Evolutionary conservation across 495 filamentous ascomycete species (phyloP).

Genomic region (Trichoderma asperelloides): DNA sequence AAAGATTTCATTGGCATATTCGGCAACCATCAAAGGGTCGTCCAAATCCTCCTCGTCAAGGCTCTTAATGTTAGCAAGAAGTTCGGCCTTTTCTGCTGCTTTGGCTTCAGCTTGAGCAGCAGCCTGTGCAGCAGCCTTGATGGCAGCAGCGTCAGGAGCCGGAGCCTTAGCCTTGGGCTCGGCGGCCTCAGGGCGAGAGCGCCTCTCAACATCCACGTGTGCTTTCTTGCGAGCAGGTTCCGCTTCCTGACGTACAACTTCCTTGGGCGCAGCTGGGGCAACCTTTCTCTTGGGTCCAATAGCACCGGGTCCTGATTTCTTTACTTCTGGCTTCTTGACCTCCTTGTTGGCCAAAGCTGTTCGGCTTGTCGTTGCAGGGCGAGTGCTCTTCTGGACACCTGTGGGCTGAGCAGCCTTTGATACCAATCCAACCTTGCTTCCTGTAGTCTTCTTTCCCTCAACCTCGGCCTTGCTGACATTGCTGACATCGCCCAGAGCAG

Average conservation of each 20-base stretch:
- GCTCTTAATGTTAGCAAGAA: constrained; percentile 40
- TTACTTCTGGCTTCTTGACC: constrained; percentile 61
- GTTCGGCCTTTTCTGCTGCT: constrained; percentile 13
- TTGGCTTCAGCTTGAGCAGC: constrained; percentile 19
- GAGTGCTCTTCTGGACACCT: constrained; percentile 60
- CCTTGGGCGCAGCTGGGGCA: constrained; percentile 45
- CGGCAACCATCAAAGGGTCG: constrained; percentile 94
- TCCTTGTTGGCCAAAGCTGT: constrained; percentile 56
- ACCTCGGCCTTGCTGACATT: constrained; percentile 76
- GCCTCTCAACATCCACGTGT: constrained; percentile 28
- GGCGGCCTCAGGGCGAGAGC: constrained; percentile 28
- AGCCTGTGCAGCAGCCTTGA: constrained; percentile 13
- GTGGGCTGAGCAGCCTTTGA: constrained; percentile 70
- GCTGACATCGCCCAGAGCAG: constrained; percentile 86
- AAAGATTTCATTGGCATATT: constrained; percentile 96
- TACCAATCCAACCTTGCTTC: constrained; percentile 51
- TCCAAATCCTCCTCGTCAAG: constrained; percentile 82
- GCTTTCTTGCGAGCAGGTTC: constrained; percentile 46
- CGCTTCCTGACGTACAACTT: constrained; percentile 43
- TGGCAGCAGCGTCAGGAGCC: constrained; percentile 19
- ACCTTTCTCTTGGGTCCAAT: constrained; percentile 53
- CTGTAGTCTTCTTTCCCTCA: constrained; percentile 61
- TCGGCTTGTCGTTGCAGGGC: constrained; percentile 31
- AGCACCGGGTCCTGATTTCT: constrained; percentile 64
- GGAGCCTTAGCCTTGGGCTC: constrained; percentile 33